Evolutionary conservation across 768 basidiomycete genomes (phyloP), one percentile per base, ranked within the genome.

Genomic region (Suillus placidus): DNA sequence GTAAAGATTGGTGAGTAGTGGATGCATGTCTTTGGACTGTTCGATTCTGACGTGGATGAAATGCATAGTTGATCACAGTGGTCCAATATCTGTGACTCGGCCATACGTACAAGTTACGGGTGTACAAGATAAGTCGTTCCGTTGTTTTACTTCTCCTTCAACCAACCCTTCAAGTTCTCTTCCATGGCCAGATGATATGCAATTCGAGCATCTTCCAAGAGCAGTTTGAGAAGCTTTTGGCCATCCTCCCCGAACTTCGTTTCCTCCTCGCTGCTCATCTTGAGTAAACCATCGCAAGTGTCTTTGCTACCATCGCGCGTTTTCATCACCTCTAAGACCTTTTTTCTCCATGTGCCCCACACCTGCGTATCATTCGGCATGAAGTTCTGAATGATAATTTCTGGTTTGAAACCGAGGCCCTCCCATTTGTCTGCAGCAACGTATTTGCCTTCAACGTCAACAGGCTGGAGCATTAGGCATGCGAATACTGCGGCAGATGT

Each of bases 381-480:
- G n/a, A 66, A 18, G 23, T 63, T 43, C 10, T 42, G n/a, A 18
- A 66, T 38, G 34, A 66, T 62, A 26, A 32, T 55, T 20, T 13
- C 30, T 14, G 52, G 65, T n/a, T 47, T 12, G 45, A 47, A 47
- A n/a, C 43, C 43, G 9, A 20, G 20, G 0, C 0, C 2, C 45
- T 5, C 9, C 45, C 45, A 47, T 47, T 23, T 14, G 13, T 40
- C 40, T 40, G 40, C 40, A 40, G 3, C 14, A 14, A 14, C 10
- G 6, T 13, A 40, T 40, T 40, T 14, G 4, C 5, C 38, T 14
- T 76, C 2, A 23, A 63, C 78, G 3, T 30, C 61, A 42, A 32
- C 35, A 38, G 65, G 54, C 38, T 47, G 26, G 49, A 66, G 43
- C n/a, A 51, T 45, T 6, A 66, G 54, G 18, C 62, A 43, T 42